Conservation (phyloP, 2,329 filamentous ascomycete species). For the Celoporthe dispersa region DNA sequence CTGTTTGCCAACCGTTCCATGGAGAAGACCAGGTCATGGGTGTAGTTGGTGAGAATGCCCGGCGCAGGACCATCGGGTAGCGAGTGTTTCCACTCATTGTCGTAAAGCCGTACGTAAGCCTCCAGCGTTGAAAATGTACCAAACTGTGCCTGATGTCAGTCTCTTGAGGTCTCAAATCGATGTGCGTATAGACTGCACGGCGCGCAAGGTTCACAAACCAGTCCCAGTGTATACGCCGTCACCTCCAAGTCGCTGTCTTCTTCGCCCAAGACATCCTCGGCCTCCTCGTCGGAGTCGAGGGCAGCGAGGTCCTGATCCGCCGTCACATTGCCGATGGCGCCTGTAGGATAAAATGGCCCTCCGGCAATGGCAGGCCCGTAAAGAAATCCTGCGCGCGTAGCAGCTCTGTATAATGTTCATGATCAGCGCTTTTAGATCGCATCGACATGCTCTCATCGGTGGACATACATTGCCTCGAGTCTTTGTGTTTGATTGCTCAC, state of each 20-base stretch:
- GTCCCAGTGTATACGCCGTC: constrained; percentile 5
- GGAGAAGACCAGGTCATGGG: constrained; percentile 50
- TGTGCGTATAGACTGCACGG: neutral
- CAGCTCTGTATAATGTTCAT: neutral
- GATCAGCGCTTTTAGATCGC: neutral
- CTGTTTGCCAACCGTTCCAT: constrained; percentile 52
- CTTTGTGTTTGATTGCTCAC: neutral
- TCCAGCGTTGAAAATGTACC: constrained; percentile 39
- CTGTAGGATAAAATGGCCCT: constrained; percentile 30
- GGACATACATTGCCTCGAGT: neutral
- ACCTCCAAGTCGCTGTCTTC: constrained; percentile 12
- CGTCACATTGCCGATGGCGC: constrained; percentile 24
- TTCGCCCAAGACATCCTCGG: constrained; percentile 11
- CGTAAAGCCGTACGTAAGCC: constrained; percentile 48
- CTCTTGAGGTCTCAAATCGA: neutral
- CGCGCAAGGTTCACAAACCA: constrained; percentile 16
- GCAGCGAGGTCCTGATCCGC: constrained; percentile 25
- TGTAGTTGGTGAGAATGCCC: constrained; percentile 49
- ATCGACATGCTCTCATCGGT: neutral
- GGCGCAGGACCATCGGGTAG: constrained; percentile 41
- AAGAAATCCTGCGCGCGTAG: constrained; percentile 14
- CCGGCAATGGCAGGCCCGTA: constrained; percentile 29
- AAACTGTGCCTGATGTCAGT: constrained; percentile 30
- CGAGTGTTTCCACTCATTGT: constrained; percentile 44
- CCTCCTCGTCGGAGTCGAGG: constrained; percentile 17